Conservation (phyloP, 768 basidiomycete genomes). For the Hygrophoropsis aurantiaca region DNA sequence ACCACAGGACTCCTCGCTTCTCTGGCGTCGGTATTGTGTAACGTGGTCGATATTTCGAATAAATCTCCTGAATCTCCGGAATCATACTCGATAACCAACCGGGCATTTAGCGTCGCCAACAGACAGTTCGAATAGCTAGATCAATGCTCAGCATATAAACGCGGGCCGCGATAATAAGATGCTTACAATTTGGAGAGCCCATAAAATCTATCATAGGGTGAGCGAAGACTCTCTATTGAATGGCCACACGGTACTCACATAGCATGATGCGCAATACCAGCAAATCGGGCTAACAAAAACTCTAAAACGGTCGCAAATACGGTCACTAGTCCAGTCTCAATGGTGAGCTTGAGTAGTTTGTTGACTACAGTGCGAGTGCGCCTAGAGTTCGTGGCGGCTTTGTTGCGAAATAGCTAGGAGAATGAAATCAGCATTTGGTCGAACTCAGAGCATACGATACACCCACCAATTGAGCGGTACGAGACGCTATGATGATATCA, state of each 20-base stretch:
- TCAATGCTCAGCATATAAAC: too few species aligned
- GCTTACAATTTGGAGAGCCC: neutral
- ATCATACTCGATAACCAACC: slow-evolving; percentile 1
- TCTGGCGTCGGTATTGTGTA: too few species aligned
- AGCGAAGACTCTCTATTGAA: too few species aligned
- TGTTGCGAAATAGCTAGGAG: too few species aligned
- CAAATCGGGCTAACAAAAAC: slow-evolving; percentile 6
- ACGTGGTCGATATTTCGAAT: too few species aligned
- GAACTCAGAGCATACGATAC: too few species aligned
- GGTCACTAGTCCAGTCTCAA: slow-evolving; percentile 11
- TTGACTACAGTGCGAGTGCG: slow-evolving; percentile 8
- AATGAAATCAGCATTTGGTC: too few species aligned
- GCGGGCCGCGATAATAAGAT: neutral
- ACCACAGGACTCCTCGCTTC: too few species aligned
- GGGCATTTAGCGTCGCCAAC: slow-evolving; percentile 3
- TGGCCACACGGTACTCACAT: too few species aligned
- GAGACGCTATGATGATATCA: slow-evolving; percentile 10
- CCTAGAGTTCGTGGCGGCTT: neutral
- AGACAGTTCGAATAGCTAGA: slow-evolving; percentile 5
- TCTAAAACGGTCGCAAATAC: slow-evolving; percentile 12
- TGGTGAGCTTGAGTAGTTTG: slow-evolving; percentile 12
- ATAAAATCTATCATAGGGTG: too few species aligned
- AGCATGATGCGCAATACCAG: slow-evolving; percentile 9
- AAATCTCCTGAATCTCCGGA: too few species aligned
- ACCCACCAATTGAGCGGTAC: slow-evolving; percentile 4